Evolutionary conservation across 2,329 filamentous ascomycete species (phyloP), one percentile per base, ranked within the genome.

Genomic region (Aureobasidium leucospermi): DNA sequence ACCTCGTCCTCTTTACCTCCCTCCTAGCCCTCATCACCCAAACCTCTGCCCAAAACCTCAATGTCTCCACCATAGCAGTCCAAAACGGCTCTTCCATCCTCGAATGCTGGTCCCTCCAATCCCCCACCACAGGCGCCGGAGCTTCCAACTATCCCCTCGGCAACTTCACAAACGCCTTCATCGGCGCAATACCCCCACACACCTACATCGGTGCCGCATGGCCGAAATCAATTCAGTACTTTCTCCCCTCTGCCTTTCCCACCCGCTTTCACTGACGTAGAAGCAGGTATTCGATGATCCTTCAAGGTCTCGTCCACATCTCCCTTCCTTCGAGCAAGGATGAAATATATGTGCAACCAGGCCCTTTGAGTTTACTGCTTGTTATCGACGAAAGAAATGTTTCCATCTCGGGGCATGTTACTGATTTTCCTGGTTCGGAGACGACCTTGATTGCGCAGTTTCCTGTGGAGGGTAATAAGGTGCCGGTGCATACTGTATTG

Each of bases 131-230:
- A 6, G 56, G 43, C 36, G n/a, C 19, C 31, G 56, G 56, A 7
- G 56, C 56, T 9, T 23, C 29, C 15, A 59, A 59, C 13, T 59
- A 59, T 6, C 56, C 45, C 4, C 34, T 59, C 28, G 56, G 46
- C 3, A 38, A 59, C 46, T 59, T 38, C 9, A 59, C 15, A 15
- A 29, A 59, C 11, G 43, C 56, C 16, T 59, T 59, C 36, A 39
- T 59, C 29, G 56, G 56, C n/a, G 46, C 43, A 1, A 43, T 59
- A 9, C 56, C 56, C 8, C 56, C 56, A 38, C 32, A 46, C 9
- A 59, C 56, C 1, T 43, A 49, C 7, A 51, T 59, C 3, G 56
- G 56, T 51, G 36, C 36, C 10, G 56, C 56, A 4, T 59, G 47
- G 36, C 31, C 56, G 11, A 19, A 36, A n/a, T 23, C 19, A 7